A percentile compares a stretch with the other conserved stretches of the same genome.
phyloP scores from a whole-genome alignment of 2,329 filamentous ascomycete genomes.

The Botrytis hyacinthi region DNA sequence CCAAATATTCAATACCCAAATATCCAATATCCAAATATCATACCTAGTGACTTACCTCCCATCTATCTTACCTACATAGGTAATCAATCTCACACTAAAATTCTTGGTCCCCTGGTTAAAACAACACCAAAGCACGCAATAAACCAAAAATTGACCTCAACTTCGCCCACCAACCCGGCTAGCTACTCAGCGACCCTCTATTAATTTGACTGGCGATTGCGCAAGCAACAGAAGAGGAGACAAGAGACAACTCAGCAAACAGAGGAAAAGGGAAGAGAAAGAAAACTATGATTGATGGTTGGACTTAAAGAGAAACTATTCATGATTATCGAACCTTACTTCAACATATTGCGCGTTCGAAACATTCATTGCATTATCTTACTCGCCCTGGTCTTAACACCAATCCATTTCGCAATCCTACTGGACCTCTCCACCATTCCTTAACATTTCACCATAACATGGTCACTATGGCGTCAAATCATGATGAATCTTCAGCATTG shows the following conservation, averaged over 20 bases:
- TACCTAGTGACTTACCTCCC: not conserved
- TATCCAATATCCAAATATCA: not conserved
- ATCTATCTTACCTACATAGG: not conserved
- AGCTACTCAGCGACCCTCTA: not conserved
- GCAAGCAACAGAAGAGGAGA: not conserved
- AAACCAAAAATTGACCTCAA: not conserved
- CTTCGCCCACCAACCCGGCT: not conserved
- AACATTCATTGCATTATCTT: not conserved
- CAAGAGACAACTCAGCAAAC: not conserved
- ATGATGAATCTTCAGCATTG: constrained; percentile 28
- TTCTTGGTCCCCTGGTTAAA: not conserved
- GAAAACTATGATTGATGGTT: not conserved
- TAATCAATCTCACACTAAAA: not conserved
- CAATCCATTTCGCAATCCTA: not conserved
- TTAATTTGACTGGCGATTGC: not conserved
- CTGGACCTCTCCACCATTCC: not conserved
- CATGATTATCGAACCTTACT: not conserved
- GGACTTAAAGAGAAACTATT: not conserved
- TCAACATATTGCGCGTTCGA: not conserved
- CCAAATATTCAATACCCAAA: too few species aligned
- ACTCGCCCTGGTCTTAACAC: not conserved
- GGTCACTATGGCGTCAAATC: constrained; percentile 31
- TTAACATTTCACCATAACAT: constrained; percentile 19
- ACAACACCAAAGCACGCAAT: not conserved
- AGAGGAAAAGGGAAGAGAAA: not conserved